phyloP scores from a whole-genome alignment of 2,329 filamentous ascomycete species.

The Knufia fluminis region DNA sequence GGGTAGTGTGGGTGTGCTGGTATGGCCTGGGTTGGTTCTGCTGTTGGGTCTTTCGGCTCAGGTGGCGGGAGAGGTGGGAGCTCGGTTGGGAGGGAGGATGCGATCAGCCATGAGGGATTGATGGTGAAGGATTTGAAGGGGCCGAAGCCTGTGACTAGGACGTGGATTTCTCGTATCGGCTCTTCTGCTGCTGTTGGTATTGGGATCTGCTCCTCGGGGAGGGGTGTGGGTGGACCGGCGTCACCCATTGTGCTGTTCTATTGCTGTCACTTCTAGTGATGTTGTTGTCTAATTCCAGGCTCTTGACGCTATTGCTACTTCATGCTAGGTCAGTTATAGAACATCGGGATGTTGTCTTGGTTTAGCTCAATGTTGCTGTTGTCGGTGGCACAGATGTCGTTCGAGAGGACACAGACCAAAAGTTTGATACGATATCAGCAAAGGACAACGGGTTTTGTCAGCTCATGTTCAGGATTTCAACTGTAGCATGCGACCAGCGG shows the following conservation, averaged over 20 bases:
- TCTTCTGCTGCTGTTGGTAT: conserved; percentile 2
- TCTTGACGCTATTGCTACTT: not conserved
- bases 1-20: conserved; percentile 30
- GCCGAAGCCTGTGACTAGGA: conserved; percentile 45
- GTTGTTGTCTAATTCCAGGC: not conserved
- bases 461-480: not conserved
- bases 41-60: conserved; percentile 11
- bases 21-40: conserved; percentile 27
- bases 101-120: conserved; percentile 77
- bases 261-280: not conserved
- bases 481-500: not conserved
- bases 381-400: not conserved
- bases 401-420: too few relatives aligned
- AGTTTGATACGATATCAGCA: not conserved
- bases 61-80: conserved; percentile 39
- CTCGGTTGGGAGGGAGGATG: conserved; percentile 55
- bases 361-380: not conserved
- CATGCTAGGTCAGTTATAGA: too few relatives aligned
- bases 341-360: too few relatives aligned
- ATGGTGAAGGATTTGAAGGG: conserved; percentile 65
- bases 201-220: conserved; percentile 6
- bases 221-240: conserved; percentile 18
- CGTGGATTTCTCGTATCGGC: conserved; percentile 34
- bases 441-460: not conserved
- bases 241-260: conserved; percentile 17